These are phyloP conservation scores for Salix purpurea DNA, from an alignment of 345 rosid genomes.

Conservation along the genomic window DNA sequence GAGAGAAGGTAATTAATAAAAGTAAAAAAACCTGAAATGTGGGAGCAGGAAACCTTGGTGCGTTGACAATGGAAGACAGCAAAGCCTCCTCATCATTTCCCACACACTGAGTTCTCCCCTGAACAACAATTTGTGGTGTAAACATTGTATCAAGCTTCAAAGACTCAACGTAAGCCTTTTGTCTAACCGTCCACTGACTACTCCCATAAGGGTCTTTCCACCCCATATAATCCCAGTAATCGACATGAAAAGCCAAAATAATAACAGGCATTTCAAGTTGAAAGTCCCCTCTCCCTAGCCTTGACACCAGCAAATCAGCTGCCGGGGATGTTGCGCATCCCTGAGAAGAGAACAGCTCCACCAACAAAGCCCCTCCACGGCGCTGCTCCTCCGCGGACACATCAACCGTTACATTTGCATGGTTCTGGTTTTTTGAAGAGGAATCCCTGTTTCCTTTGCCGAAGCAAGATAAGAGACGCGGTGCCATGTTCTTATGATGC, in stretches of 20 bases:
- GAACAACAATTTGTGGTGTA: constrained; percentile 78
- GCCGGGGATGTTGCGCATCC: constrained; percentile 77
- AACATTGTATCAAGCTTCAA: constrained; percentile 78
- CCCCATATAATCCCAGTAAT: constrained; percentile 89
- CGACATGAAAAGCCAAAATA: constrained; percentile 71
- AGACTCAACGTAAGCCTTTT: constrained; percentile 83
- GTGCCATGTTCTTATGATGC: constrained; percentile 36
- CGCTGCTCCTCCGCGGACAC: constrained; percentile 41
- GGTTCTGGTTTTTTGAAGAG: not conserved
- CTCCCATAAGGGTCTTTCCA: constrained; percentile 94
- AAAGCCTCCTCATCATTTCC: constrained; percentile 63
- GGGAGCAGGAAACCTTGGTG: constrained; percentile 65
- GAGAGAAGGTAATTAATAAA: not conserved
- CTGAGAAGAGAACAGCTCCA: constrained; percentile 88
- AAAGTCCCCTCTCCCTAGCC: constrained; percentile 92
- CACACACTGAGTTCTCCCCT: constrained; percentile 59
- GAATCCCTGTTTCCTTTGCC: constrained; percentile 17
- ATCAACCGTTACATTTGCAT: constrained; percentile 17
- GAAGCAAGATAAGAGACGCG: constrained; percentile 76
- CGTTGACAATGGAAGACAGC: constrained; percentile 44
- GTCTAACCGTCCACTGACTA: constrained; percentile 80
- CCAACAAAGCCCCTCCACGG: constrained; percentile 52
- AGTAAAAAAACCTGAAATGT: constrained; percentile 44
- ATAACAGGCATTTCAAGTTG: constrained; percentile 51
- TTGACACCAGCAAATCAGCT: constrained; percentile 72